Evolutionary conservation across 2,329 filamentous ascomycete genomes (phyloP), one percentile per base, ranked within the genome.

Genomic region (Botryosphaeria dothidea): DNA sequence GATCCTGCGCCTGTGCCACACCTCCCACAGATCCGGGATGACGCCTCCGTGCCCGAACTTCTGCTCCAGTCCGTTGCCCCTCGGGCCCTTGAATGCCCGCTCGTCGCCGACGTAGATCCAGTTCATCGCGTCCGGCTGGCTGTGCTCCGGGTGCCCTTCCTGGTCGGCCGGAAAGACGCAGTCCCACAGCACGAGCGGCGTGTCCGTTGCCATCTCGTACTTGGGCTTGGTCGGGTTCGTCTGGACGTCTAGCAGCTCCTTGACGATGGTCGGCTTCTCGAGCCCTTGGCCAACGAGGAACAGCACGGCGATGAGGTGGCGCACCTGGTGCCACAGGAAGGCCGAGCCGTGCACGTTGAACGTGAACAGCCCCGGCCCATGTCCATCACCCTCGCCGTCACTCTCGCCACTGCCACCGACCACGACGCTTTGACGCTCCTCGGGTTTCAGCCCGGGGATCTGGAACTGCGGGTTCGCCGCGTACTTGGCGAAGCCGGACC

Each of bases 241-340:
- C 29, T 81, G 72, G 8, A 91, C 82, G 74, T 98, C 91, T 27
- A 99, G 84, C 46, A 99, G 82, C 25, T 89, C 83, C 60, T 87
- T 83, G 48, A 98, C 83, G 15, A 98, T 79, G 0, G 85, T 85
- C 0, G 93, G 90, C 29, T 83, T 75, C 76, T 99, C 95, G 17
- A 96, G 85, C 0, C 92, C 88, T 79, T 99, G 95, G 29, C 92
- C 95, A 8, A 98, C 88, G 11, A 95, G 83, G 81, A 99, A 98
- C n/a, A 99, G 82, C 6, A 98, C 83, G 17, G 90, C 87, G n/a
- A 96, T 89, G 87, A 99, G 93, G 80, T 94, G 92, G 25, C 95
- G 89, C 70, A 99, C 96, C 80, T 99, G 95, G 79, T 99, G 95
- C 95, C 95, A 99, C 52, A 99, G 81, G 78, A 99, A 99, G 1